phyloP scores from a whole-genome alignment of 2,329 filamentous ascomycete genomes.

The Nothophoma quercina region DNA sequence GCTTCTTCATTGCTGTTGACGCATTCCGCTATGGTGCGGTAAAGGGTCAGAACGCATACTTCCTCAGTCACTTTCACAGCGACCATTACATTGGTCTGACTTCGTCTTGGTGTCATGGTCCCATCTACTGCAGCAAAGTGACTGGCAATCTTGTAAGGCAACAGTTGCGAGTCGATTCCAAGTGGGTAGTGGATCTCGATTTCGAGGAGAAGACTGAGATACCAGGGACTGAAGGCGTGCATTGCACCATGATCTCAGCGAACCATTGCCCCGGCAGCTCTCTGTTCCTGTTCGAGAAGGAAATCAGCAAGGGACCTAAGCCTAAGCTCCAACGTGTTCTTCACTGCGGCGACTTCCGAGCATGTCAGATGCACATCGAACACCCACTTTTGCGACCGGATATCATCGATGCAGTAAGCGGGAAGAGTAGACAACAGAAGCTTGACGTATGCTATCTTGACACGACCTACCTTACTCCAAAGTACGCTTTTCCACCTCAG shows the following conservation, averaged over 20 bases:
- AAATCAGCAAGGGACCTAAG: constrained; percentile 65
- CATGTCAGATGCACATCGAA: constrained; percentile 81
- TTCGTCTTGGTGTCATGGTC: constrained; percentile 87
- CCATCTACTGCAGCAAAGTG: constrained; percentile 94
- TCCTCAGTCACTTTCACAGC: constrained; percentile 96
- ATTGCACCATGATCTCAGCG: constrained; percentile 92
- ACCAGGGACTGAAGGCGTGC: constrained; percentile 80
- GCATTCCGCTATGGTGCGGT: constrained; percentile 96
- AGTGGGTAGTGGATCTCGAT: constrained; percentile 84
- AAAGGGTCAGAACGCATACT: constrained; percentile 91
- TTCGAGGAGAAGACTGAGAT: constrained; percentile 84
- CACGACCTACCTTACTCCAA: constrained; percentile 94
- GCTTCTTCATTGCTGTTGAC: constrained; percentile 91
- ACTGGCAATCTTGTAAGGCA: constrained; percentile 89
- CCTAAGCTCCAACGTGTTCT: constrained; percentile 77
- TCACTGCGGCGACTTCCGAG: constrained; percentile 95
- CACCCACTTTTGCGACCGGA: constrained; percentile 85
- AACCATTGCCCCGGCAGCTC: constrained; percentile 98
- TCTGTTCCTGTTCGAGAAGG: constrained; percentile 89
- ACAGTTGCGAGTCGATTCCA: constrained; percentile 83
- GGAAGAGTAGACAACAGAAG: constrained; percentile 78
- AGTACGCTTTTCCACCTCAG: constrained; percentile 92
- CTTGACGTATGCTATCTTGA: constrained; percentile 97
- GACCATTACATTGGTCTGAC: constrained; percentile 96
- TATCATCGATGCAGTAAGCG: constrained; percentile 71